A percentile compares a stretch with the other conserved stretches of the same genome.
phyloP scores from a whole-genome alignment of 208 protist genomes.

The Tritrichomonas foetus region DNA sequence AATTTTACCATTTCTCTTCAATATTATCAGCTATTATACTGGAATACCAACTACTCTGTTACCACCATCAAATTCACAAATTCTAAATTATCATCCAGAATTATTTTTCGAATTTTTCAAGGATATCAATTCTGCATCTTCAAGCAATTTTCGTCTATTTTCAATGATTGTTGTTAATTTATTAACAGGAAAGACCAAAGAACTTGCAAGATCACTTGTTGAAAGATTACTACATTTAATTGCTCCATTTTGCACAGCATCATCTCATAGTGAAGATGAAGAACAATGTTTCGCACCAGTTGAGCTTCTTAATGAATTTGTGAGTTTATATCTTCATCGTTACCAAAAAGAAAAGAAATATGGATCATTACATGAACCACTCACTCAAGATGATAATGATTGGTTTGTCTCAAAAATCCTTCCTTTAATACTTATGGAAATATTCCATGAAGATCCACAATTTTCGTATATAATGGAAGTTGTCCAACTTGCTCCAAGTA shows the following conservation, averaged over 20 bases:
- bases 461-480: background rate
- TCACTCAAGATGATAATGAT: background rate
- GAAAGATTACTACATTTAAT: background rate
- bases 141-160: background rate
- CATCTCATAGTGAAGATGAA: background rate
- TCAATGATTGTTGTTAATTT: background rate
- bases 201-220: background rate
- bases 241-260: background rate
- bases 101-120: background rate
- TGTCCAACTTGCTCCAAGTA: background rate
- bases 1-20: slow-evolving; percentile 33
- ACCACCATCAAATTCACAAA: background rate
- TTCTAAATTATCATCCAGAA: background rate
- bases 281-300: background rate
- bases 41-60: background rate
- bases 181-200: background rate
- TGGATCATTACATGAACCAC: background rate
- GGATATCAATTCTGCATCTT: background rate
- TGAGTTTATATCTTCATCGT: background rate
- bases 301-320: background rate
- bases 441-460: slow-evolving; percentile 15
- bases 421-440: background rate
- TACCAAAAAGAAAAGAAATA: background rate
- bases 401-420: background rate
- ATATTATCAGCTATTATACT: background rate